Base-by-base conservation (phyloP, 441 rosid species). In the Erodium texanum region DNA sequence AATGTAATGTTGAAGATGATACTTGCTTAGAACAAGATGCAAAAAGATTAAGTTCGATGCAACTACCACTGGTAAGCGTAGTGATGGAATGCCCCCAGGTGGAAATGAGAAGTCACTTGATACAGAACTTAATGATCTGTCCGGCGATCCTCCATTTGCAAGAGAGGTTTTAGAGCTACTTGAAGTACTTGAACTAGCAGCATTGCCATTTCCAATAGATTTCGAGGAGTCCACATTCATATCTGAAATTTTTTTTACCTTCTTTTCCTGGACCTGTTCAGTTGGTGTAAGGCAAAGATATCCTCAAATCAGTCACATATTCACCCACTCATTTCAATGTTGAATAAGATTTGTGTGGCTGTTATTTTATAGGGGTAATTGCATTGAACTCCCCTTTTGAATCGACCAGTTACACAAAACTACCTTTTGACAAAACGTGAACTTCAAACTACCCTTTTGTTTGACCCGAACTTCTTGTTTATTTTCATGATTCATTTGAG, bases 61-160 rank as follows among this genome's bases (percentile, higher is more conserved):
- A 80, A 88, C 86, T 89, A 94, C 99, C 96, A 83, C 85, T 43
- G 98, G 98, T 72, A 94, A 85, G 64, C 77, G 97, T 62, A 94
- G 80, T 16, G 94, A 86, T 38, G 96, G 82, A 79, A 89, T 76
- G 77, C 94, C 97, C 72, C 85, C 94, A 19, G 87, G 78, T 68
- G 89, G 97, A 65, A 87, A 73, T 32, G 83, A 67, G 74, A 84
- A 82, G 75, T 89, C 94, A 68, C 78, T 85, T 82, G 79, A 80
- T 41, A 69, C 70, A 72, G 66, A 77, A 71, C 68, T 83, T 68
- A 66, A 72, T 45, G 77, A 74, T 79, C 78, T 82, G 70, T 84
- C 87, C 22, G 79, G 66, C 73, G 72, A 78, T 73, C 84, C 93
- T 77, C 95, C 95, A 78, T 89, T 90, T 68, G 77, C 85, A 76